A percentile compares a stretch with the other conserved stretches of the same genome.
Evolutionary conservation across 805 yeast species (phyloP).

Genomic region (Kodamaea neixiangensis): DNA sequence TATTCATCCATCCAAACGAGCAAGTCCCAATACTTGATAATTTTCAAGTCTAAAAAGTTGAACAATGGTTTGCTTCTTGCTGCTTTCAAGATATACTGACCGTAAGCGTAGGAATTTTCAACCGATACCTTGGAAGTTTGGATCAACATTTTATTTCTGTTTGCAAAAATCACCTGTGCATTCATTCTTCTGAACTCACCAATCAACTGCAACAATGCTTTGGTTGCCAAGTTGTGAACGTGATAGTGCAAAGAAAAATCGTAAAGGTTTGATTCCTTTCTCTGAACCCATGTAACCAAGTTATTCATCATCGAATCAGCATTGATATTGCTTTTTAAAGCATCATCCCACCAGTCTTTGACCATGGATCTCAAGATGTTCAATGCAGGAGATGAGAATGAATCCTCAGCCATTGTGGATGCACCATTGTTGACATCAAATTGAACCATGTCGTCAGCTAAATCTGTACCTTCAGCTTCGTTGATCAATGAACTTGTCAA

Average conservation of each 20-base stretch:
- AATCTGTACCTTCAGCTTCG: slow-evolving; percentile 85
- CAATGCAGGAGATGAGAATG: slow-evolving; percentile 77
- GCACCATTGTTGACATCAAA: slow-evolving; percentile 42
- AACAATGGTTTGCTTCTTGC: slow-evolving; percentile 80
- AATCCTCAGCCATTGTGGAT: slow-evolving; percentile 70
- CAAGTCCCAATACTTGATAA: slow-evolving; percentile 87
- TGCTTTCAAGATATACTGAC: slow-evolving; percentile 78
- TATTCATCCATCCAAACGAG: slow-evolving; percentile 92
- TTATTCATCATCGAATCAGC: slow-evolving; percentile 85
- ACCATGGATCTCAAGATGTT: slow-evolving; percentile 70
- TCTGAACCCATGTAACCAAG: slow-evolving; percentile 84
- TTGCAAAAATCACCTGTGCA: slow-evolving; percentile 77
- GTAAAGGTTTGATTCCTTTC: slow-evolving; percentile 68
- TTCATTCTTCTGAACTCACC: slow-evolving; percentile 80
- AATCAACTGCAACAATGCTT: slow-evolving; percentile 75
- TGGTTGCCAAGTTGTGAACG: slow-evolving; percentile 81
- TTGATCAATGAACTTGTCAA: slow-evolving; percentile 80
- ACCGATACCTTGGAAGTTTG: slow-evolving; percentile 76
- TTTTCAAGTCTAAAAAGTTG: slow-evolving; percentile 72
- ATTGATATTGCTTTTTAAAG: slow-evolving; percentile 60
- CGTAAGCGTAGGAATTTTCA: slow-evolving; percentile 87
- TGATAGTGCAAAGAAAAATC: slow-evolving; percentile 83
- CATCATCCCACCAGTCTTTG: slow-evolving; percentile 93
- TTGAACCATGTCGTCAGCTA: slow-evolving; percentile 50
- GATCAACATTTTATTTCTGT: slow-evolving; percentile 69